Percentiles rank a stretch among this genome's conserved stretches.
Evolutionary conservation across 306 rosid genomes (phyloP).

Genomic region (Quillaja saponaria): DNA sequence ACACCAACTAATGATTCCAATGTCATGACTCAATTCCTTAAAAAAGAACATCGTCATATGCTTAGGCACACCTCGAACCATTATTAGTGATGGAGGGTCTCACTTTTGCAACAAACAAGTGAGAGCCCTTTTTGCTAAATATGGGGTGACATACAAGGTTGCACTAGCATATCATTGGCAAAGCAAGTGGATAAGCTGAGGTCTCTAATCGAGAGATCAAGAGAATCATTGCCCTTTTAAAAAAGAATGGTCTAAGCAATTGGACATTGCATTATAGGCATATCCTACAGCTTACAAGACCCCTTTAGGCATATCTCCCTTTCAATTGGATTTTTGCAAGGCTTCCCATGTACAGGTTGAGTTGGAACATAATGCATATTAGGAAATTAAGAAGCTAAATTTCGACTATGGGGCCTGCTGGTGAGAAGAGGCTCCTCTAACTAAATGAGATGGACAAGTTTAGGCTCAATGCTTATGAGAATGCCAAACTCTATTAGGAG

Average conservation of each 20-base stretch:
- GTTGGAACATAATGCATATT: not conserved
- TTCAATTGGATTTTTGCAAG: not conserved
- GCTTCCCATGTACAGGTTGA: not conserved
- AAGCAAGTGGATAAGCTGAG: too few species aligned
- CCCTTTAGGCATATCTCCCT: not conserved
- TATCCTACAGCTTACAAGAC: not conserved
- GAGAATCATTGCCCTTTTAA: not conserved
- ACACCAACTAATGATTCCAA: too few species aligned
- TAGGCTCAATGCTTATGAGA: not conserved
- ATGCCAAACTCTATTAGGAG: not conserved
- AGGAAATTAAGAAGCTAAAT: too few species aligned
- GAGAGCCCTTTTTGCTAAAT: too few species aligned
- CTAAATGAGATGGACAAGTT: not conserved
- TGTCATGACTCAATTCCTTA: too few species aligned
- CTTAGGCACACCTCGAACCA: too few species aligned
- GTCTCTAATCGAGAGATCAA: too few species aligned
- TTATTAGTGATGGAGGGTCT: too few species aligned
- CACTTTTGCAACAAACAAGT: too few species aligned
- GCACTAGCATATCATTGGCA: too few species aligned
- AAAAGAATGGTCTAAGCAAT: not conserved
- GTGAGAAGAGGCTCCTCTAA: not conserved
- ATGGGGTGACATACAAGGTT: too few species aligned
- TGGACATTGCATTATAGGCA: not conserved
- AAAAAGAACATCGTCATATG: too few species aligned
- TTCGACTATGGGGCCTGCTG: not conserved